These are phyloP conservation scores for Phytophthora multivora DNA, from an alignment of 352 stramenopile genomes.

Conservation along the genomic window DNA sequence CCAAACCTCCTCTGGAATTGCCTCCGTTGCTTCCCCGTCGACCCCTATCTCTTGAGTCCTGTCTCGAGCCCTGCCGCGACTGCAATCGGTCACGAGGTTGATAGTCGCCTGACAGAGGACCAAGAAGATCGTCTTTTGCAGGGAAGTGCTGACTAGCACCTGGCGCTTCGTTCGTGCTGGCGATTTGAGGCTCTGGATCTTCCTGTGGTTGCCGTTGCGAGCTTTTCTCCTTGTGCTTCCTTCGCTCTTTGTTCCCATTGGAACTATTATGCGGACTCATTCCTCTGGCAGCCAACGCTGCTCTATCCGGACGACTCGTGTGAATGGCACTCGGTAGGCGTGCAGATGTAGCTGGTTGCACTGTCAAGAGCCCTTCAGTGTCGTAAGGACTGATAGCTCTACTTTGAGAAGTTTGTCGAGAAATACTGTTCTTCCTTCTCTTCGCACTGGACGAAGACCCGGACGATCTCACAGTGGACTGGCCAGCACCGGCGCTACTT, in stretches of 20 bases:
- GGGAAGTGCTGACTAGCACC: conserved; percentile 26
- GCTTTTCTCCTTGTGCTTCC: conserved; percentile 45
- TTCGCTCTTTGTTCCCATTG: conserved; percentile 37
- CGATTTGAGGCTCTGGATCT: conserved; percentile 29
- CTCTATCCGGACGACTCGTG: conserved; percentile 24
- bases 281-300: conserved; percentile 7
- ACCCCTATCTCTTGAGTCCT: conserved; percentile 45
- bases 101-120: conserved; percentile 54
- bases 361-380: neutral
- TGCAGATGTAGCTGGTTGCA: conserved; percentile 18
- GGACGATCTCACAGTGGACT: conserved; percentile 34
- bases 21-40: conserved; percentile 5
- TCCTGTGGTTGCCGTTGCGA: conserved; percentile 24
- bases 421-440: conserved; percentile 27
- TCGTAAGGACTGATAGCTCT: conserved; percentile 11
- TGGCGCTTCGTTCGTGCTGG: conserved; percentile 27
- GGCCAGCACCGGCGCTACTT: conserved; percentile 31
- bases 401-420: conserved; percentile 15
- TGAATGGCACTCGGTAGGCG: conserved; percentile 44
- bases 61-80: conserved; percentile 73
- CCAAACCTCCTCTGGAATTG: conserved; percentile 30
- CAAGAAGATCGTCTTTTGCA: conserved; percentile 44
- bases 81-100: conserved; percentile 75
- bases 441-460: conserved; percentile 43
- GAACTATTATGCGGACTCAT: conserved; percentile 38